Evolutionary conservation across 306 rosid species (phyloP).

Genomic region (Glycine soja): DNA sequence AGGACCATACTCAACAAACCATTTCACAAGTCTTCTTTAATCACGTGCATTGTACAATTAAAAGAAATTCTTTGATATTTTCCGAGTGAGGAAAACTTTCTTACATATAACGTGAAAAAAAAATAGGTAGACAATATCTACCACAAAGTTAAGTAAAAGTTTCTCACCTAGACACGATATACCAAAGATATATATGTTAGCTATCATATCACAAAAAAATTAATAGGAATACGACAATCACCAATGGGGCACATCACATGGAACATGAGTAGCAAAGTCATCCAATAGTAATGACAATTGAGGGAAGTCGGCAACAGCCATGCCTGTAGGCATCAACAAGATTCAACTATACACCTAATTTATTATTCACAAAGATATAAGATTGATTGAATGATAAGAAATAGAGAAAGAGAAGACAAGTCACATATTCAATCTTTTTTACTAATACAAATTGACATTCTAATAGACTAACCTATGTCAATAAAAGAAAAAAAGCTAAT

Average conservation of each 20-base stretch:
- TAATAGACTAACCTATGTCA: too few species aligned
- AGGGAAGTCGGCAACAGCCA: conserved; percentile 55
- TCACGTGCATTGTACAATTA: background rate
- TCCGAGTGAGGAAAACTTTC: background rate
- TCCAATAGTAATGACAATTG: conserved; percentile 58
- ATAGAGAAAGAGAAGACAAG: too few species aligned
- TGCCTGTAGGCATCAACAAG: background rate
- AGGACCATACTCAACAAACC: too few species aligned
- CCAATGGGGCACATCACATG: conserved; percentile 16
- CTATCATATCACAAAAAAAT: too few species aligned
- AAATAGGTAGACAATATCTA: too few species aligned
- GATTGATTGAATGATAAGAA: too few species aligned
- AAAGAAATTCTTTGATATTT: background rate
- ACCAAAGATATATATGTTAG: too few species aligned
- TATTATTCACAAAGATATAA: too few species aligned
- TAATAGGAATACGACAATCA: background rate
- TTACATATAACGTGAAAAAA: background rate
- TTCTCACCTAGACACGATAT: background rate
- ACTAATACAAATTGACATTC: too few species aligned
- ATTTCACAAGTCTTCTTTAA: background rate
- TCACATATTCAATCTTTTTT: too few species aligned
- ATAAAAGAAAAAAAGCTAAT: too few species aligned
- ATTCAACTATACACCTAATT: too few species aligned
- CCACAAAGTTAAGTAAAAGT: background rate
- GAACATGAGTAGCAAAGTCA: conserved; percentile 42